phyloP scores from a whole-genome alignment of 805 yeast genomes.

The Wickerhamiella nectarea region DNA sequence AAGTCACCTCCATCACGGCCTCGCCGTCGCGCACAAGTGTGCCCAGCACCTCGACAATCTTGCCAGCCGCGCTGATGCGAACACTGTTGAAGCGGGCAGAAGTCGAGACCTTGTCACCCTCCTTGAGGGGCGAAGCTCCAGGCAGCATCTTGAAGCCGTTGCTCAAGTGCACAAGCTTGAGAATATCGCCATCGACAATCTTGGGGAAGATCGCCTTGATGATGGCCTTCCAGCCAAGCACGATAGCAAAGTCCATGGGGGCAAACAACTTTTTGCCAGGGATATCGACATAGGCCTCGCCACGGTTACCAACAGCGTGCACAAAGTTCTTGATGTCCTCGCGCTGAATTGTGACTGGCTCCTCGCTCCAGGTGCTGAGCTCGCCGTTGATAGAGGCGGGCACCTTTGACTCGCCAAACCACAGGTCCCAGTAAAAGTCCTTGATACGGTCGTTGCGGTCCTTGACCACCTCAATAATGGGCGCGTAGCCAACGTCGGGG shows the following conservation, averaged over 20 bases:
- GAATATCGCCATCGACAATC: conserved; percentile 88
- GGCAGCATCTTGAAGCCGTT: conserved; percentile 89
- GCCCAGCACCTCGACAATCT: conserved; percentile 91
- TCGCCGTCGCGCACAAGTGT: conserved; percentile 59
- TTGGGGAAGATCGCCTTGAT: conserved; percentile 97
- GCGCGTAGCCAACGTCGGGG: conserved; percentile 88
- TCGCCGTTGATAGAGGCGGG: conserved; percentile 54
- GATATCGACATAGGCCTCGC: conserved; percentile 89
- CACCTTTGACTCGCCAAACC: conserved; percentile 62
- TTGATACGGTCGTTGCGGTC: conserved; percentile 89
- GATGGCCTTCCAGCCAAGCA: conserved; percentile 95
- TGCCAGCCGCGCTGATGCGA: conserved; percentile 82
- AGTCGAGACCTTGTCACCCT: conserved; percentile 74
- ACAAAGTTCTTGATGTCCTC: conserved; percentile 81
- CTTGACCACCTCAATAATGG: conserved; percentile 78
- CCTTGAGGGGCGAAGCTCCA: conserved; percentile 78
- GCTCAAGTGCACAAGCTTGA: conserved; percentile 86
- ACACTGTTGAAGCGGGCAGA: conserved; percentile 79
- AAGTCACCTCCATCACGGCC: conserved; percentile 86
- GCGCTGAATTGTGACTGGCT: conserved; percentile 48
- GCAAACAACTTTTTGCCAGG: conserved; percentile 63
- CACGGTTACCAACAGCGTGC: conserved; percentile 92
- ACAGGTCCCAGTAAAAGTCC: conserved; percentile 91
- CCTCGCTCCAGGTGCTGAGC: conserved; percentile 38
- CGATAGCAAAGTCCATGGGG: conserved; percentile 99